Percentiles rank a stretch among this genome's conserved stretches.
Evolutionary conservation across 768 basidiomycete species (phyloP).

Genomic region (Trametopsis cervina): DNA sequence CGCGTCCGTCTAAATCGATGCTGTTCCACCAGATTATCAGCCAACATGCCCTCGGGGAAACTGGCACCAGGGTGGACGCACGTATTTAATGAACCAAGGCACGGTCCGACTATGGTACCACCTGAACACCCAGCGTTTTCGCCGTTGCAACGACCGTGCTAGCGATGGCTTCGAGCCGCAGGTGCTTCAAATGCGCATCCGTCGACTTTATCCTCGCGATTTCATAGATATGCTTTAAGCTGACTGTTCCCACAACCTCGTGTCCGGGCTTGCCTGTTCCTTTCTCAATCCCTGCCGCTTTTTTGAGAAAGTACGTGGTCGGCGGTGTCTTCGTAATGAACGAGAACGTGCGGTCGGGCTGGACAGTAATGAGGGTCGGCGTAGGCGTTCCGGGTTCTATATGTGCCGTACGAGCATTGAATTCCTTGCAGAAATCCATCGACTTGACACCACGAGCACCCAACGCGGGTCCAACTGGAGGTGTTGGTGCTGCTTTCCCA

Average conservation of each 20-base stretch:
- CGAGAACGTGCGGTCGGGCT: slow-evolving; percentile 92
- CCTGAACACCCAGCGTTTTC: slow-evolving; percentile 81
- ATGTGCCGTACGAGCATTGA: slow-evolving; percentile 94
- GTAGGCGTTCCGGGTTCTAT: slow-evolving; percentile 79
- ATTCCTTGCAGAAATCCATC: slow-evolving; percentile 99
- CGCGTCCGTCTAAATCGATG: slow-evolving; percentile 4
- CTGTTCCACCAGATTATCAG: slow-evolving; percentile 11
- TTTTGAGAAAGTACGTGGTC: slow-evolving; percentile 84
- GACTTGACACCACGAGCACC: slow-evolving; percentile 98
- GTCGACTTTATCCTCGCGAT: slow-evolving; percentile 94
- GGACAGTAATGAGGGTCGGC: slow-evolving; percentile 89
- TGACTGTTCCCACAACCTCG: slow-evolving; percentile 74
- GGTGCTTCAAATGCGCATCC: slow-evolving; percentile 84
- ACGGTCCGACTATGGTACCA: slow-evolving; percentile 62
- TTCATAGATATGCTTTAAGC: slow-evolving; percentile 96
- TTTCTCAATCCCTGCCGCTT: slow-evolving; percentile 84
- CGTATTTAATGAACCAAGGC: slow-evolving; percentile 12
- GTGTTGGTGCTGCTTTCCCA: slow-evolving; percentile 92
- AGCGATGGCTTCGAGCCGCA: slow-evolving; percentile 82
- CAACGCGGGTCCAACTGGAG: slow-evolving; percentile 94
- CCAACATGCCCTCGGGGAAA: slow-evolving; percentile 5
- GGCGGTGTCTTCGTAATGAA: slow-evolving; percentile 93
- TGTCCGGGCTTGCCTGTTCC: slow-evolving; percentile 80
- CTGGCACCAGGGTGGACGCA: slow-evolving; percentile 2
- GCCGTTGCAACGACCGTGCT: slow-evolving; percentile 87